Conservation (phyloP, 345 rosid species). For the Brassica carinata region DNA sequence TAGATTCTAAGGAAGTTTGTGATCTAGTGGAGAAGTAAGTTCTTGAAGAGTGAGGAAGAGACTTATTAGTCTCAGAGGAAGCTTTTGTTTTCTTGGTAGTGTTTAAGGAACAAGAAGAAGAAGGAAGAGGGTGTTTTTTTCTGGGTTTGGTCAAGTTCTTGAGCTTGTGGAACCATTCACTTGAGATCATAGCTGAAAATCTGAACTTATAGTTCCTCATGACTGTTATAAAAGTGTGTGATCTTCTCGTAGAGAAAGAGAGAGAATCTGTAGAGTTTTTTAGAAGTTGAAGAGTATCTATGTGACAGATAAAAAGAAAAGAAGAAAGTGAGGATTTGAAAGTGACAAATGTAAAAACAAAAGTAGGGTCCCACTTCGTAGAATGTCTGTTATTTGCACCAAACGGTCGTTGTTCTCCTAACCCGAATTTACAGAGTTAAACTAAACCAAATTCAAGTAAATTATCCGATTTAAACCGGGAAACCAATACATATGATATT, state of each 20-base stretch:
- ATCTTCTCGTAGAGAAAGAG: background rate
- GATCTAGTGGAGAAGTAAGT: conserved; percentile 36
- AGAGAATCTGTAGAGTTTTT: background rate
- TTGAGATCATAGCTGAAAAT: conserved; percentile 59
- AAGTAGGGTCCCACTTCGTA: conserved; percentile 23
- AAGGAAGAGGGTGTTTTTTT: conserved; percentile 15
- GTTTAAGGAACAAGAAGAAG: conserved; percentile 21
- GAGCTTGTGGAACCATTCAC: conserved; percentile 81
- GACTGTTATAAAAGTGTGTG: conserved; percentile 8
- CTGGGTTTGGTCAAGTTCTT: conserved; percentile 49
- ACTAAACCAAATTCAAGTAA: background rate
- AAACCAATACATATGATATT: background rate
- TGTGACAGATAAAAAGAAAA: conserved; percentile 15
- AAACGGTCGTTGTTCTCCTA: conserved; percentile 8
- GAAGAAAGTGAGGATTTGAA: conserved; percentile 20
- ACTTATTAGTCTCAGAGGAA: conserved; percentile 6
- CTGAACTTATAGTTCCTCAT: conserved; percentile 64
- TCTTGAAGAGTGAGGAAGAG: conserved; percentile 32
- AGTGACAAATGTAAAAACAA: conserved; percentile 6
- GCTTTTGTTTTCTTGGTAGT: conserved; percentile 11
- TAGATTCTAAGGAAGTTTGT: conserved; percentile 15
- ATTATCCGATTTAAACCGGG: background rate
- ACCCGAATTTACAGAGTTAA: background rate
- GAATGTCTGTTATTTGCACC: conserved; percentile 25
- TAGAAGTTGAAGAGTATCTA: background rate